Base-by-base conservation (phyloP, 768 basidiomycete genomes). In the Lactarius hengduanensis region DNA sequence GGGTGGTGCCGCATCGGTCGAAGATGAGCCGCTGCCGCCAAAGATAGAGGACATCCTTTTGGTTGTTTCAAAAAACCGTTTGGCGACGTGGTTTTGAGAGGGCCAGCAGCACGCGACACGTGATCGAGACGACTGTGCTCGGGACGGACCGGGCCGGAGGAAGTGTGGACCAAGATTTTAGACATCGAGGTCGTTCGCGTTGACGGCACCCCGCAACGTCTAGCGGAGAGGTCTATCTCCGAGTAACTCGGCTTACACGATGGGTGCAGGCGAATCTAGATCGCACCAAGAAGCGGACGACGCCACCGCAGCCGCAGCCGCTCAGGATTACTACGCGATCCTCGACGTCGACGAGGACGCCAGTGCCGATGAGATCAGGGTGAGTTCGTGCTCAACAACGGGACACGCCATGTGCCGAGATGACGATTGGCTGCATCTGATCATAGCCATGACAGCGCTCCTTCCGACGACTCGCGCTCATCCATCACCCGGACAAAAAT, bases 401-500 rank as follows among this genome's bases (percentile, higher is more conserved):
- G 38, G 38, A 40, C 38, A 40, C 38, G 38, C 38, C 47, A 34
- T 53, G 59, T 56, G 28, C 36, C 26, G 50, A 20, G 61, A 62
- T 62, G 58, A 55, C 28, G 2, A 50, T 59, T 45, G 20, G 43
- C 58, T 15, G 32, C 63, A 60, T 63, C 43, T 69, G 62, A 69
- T 22, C 18, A 61, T 56, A 53, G 50, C 26, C 26, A 59, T 57
- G 30, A 61, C 47, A 95, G 92, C 84, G 84, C 74, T 86, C 95
- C 20, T 96, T 95, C 76, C 83, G 95, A 65, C 86, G 83, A 73
- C 83, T 94, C 16, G 95, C 95, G 10, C 83, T 96, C 47, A 79
- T 92, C 45, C 88, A 92, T 76, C 91, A 94, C 74, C 92, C 92
- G 2, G 92, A 94, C 75, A 92, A 98, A 78, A 98, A 98, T 73